Evolutionary conservation across 2,329 filamentous ascomycete genomes (phyloP), one percentile per base, ranked within the genome.

Genomic region (Simplicillium aogashimaense): DNA sequence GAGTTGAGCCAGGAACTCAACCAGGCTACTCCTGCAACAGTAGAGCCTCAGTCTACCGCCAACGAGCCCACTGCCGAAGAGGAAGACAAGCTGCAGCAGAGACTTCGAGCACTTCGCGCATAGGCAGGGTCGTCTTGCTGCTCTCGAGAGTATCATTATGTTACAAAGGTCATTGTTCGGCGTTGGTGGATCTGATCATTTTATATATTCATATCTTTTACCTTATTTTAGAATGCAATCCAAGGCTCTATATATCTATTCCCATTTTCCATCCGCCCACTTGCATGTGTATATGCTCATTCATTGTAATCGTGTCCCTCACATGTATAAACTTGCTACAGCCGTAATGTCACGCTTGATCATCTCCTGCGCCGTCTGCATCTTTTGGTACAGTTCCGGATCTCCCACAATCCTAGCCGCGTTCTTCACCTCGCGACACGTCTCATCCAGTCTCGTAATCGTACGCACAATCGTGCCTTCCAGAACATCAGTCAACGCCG

Each of bases 391-490:
- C 50, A 98, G 66, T 41, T 83, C 83, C 3, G 92, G 92, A 58
- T 98, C 92, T 17, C 92, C 92, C 50, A 98, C 89, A 49, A 98
- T 86, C 49, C 92, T 76, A 20, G 92, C 92, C 30, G 92, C 90
- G 58, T 95, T 97, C 72, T 95, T 95, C 41, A 97, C 92, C 63
- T 98, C 92, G 36, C 92, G 74, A 57, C 92, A 98, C 8, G 88
- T 95, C 72, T 98, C 92, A 54, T 98, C 92, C 43, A 98, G 68
- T 18, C 92, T 70, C 33, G 88, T 94, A 51, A 98, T 97, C 2
- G 92, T 90, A 39, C 92, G 72, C 36, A 98, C 92, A 64, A 98
- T 97, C 0, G 92, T 97, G 2, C 92, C 92, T 62, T 98, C 92
- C 53, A 97, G 78, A 42, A 98, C 89, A 59, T 97, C 90, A 7